Percentiles rank a stretch among this genome's conserved stretches.
These are phyloP conservation scores for Staphylotrichum tortipilum DNA, from an alignment of 495 filamentous ascomycete species.

Conservation along the genomic window DNA sequence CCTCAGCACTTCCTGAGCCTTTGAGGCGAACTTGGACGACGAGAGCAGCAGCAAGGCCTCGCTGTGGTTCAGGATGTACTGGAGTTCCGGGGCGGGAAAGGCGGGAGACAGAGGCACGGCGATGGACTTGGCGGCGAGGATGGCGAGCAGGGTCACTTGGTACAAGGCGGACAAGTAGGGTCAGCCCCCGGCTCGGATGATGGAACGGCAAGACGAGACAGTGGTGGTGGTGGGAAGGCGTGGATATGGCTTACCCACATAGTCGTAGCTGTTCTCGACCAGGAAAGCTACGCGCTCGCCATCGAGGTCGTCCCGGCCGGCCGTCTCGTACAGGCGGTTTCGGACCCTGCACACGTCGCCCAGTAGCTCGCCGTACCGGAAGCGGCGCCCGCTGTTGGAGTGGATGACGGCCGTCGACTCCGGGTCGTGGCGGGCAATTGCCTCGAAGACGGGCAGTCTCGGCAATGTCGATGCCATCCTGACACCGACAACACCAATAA, in stretches of 20 bases:
- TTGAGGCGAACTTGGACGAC: constrained; percentile 59
- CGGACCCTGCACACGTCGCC: constrained; percentile 65
- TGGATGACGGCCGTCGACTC: constrained; percentile 67
- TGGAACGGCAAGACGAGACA: too few relatives aligned
- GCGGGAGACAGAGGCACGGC: constrained; percentile 80
- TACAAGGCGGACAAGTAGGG: background rate
- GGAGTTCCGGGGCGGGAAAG: constrained; percentile 73
- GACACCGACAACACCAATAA: constrained; percentile 11
- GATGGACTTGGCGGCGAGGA: constrained; percentile 76
- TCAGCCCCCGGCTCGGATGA: too few relatives aligned
- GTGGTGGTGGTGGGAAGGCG: constrained; percentile 2
- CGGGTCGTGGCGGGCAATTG: constrained; percentile 67
- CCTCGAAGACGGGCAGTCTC: constrained; percentile 72
- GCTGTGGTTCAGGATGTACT: constrained; percentile 85
- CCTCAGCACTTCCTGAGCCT: constrained; percentile 56
- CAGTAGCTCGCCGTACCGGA: constrained; percentile 83
- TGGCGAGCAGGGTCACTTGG: constrained; percentile 78
- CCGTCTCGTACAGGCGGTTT: constrained; percentile 49
- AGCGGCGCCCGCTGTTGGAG: constrained; percentile 59
- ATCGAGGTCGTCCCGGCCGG: constrained; percentile 46
- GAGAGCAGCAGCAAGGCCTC: constrained; percentile 66
- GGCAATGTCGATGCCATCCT: constrained; percentile 58
- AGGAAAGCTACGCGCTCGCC: constrained; percentile 83
- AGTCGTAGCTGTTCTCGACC: constrained; percentile 94
- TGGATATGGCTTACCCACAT: constrained; percentile 68